Base-by-base conservation (phyloP, 2,329 filamentous ascomycete species). In the Coniosporium tulheliwenetii region DNA sequence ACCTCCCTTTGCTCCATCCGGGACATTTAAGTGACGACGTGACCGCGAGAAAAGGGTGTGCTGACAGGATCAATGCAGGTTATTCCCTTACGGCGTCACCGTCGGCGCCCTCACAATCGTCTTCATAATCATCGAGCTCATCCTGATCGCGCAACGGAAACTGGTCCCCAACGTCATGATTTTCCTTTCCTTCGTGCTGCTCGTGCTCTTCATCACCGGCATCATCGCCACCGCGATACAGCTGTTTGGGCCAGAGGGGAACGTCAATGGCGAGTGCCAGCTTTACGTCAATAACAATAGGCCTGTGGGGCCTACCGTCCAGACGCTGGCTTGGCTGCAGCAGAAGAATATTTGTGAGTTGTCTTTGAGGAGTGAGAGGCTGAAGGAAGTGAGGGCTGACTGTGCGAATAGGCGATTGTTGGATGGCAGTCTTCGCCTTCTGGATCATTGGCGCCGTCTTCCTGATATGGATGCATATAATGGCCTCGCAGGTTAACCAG, bases 401-500 rank as follows among this genome's bases (percentile, higher is more conserved):
- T 26, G 19, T 39, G 12, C 33, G 9, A 35, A 16, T 45, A 73
- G 69, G 69, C 53, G 69, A 73, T 51, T 73, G 70, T 52, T 80
- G 76, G 76, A 67, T 71, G 50, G 73, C 75, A 0, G 69, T 65
- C 3, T 79, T 79, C 49, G 70, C 73, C 8, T 77, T 79, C 49
- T 76, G 75, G 61, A 69, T 80, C 41, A 64, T 79, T 12, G 74
- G 74, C 33, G 65, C 66, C 1, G 67, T 78, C n/a, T 77, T 79
- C 49, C 67, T 77, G 51, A 53, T 79, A 15, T 80, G 75, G 71
- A 77, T 79, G 72, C 73, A 79, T 54, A 58, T 80, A 38, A 71
- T 79, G 65, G 71, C 69, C 5, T 69, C 62, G 55, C 69, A 73
- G 50, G 73, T 77, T 36, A 65, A 65, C 44, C 59, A 61, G 43